These are phyloP conservation scores for Elsinoe australis DNA, from an alignment of 2,329 filamentous ascomycete species.

Conservation along the genomic window DNA sequence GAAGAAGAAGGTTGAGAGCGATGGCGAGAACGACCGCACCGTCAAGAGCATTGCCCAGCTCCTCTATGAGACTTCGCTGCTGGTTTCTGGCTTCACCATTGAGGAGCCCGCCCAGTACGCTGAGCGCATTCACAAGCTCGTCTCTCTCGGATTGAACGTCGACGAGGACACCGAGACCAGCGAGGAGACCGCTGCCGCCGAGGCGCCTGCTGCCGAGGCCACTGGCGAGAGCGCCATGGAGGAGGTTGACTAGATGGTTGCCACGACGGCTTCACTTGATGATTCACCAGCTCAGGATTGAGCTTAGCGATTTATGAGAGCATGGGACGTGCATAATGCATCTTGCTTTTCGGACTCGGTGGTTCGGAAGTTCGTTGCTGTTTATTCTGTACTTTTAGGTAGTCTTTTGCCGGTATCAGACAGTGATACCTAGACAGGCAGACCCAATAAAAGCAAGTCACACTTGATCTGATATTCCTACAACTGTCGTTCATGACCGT, in stretches of 20 bases:
- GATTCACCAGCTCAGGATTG: too few species aligned
- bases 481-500: too few species aligned
- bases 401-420: background rate
- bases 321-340: conserved; percentile 11
- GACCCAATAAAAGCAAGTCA: conserved; percentile 8
- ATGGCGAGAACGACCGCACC: conserved; percentile 96
- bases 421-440: conserved; percentile 1
- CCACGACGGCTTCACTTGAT: background rate
- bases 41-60: conserved; percentile 99
- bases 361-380: background rate
- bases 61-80: conserved; percentile 95
- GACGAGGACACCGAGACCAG: conserved; percentile 79
- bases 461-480: background rate
- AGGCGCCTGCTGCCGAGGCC: conserved; percentile 54
- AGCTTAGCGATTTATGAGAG: background rate
- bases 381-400: conserved; percentile 11
- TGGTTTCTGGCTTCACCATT: conserved; percentile 99
- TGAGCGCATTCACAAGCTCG: conserved; percentile 99
- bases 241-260: conserved; percentile 83
- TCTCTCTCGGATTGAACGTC: conserved; percentile 93
- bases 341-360: conserved; percentile 4
- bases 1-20: conserved; percentile 96
- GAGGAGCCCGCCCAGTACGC: conserved; percentile 97
- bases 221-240: conserved; percentile 94
- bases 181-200: conserved; percentile 50